phyloP scores from a whole-genome alignment of 2,329 filamentous ascomycete species.

The Bertia moriformis region DNA sequence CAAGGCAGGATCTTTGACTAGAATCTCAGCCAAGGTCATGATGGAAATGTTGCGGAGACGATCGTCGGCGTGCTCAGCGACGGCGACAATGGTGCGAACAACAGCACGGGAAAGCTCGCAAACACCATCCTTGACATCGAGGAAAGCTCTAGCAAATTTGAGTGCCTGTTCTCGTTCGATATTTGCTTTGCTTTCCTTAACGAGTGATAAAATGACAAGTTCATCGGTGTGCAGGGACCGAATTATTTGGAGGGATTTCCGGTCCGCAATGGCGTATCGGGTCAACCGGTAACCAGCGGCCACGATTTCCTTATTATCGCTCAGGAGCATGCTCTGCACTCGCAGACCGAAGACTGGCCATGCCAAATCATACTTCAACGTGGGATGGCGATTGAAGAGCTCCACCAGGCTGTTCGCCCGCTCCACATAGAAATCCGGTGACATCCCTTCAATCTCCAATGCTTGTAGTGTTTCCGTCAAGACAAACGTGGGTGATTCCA shows the following conservation, averaged over 20 bases:
- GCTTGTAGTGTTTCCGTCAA: slow-evolving; percentile 82
- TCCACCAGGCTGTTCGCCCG: slow-evolving; percentile 87
- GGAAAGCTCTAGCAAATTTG: slow-evolving; percentile 87
- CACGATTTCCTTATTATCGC: slow-evolving; percentile 88
- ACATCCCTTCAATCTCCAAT: slow-evolving; percentile 74
- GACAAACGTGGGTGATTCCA: slow-evolving; percentile 81
- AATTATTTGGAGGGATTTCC: slow-evolving; percentile 77
- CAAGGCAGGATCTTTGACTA: slow-evolving; percentile 71
- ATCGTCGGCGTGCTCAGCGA: slow-evolving; percentile 71
- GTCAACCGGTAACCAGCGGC: slow-evolving; percentile 88
- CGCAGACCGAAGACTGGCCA: slow-evolving; percentile 90
- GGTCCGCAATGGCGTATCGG: slow-evolving; percentile 84
- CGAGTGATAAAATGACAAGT: slow-evolving; percentile 76
- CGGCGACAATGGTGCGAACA: slow-evolving; percentile 75
- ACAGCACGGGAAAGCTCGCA: slow-evolving; percentile 76
- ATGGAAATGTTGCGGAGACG: slow-evolving; percentile 79
- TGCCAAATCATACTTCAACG: slow-evolving; percentile 87
- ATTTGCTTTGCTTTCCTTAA: slow-evolving; percentile 92
- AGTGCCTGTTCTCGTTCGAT: slow-evolving; percentile 92
- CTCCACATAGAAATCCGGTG: slow-evolving; percentile 87
- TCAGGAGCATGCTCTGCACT: slow-evolving; percentile 90
- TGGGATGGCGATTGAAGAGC: slow-evolving; percentile 84
- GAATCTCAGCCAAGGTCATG: slow-evolving; percentile 80
- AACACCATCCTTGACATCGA: slow-evolving; percentile 88
- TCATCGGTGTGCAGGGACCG: slow-evolving; percentile 80